These are phyloP conservation scores for Serendipita sp. DNA, from an alignment of 1,284 basidiomycete genomes.

Conservation along the genomic window DNA sequence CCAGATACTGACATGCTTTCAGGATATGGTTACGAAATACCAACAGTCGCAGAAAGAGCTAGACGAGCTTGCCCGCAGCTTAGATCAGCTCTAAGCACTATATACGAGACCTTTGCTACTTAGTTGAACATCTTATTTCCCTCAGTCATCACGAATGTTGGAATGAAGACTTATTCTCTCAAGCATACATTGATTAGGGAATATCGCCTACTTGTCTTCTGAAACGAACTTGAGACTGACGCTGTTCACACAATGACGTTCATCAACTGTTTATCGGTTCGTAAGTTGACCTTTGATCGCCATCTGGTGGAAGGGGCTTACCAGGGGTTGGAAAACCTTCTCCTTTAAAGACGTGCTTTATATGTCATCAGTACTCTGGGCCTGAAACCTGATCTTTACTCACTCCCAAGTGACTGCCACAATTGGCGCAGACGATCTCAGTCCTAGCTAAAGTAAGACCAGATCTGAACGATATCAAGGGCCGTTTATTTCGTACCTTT, in stretches of 20 bases:
- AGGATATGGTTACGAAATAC: conserved; percentile 71
- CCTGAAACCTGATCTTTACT: conserved; percentile 44
- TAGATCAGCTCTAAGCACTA: conserved; percentile 63
- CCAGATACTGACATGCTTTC: conserved; percentile 5
- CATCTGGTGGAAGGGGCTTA: conserved; percentile 21
- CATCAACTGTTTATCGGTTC: conserved; percentile 41
- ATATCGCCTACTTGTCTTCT: conserved; percentile 19
- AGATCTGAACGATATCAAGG: not conserved
- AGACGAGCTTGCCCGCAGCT: conserved; percentile 71
- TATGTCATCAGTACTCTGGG: not conserved
- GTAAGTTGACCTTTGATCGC: conserved; percentile 23
- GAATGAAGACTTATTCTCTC: not conserved
- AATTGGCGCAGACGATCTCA: conserved; percentile 71
- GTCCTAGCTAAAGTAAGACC: conserved; percentile 24
- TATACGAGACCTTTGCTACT: not conserved
- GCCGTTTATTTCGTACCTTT: conserved; percentile 14
- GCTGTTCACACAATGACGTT: conserved; percentile 86
- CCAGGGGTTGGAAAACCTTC: conserved; percentile 68
- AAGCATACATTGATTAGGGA: not conserved
- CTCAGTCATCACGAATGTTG: not conserved
- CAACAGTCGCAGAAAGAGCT: conserved; percentile 68
- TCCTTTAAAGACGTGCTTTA: conserved; percentile 28
- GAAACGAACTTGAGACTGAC: conserved; percentile 69
- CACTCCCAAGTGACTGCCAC: conserved; percentile 89
- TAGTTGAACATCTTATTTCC: not conserved